phyloP scores from a whole-genome alignment of 306 rosid genomes.

The Cucumis hystrix region DNA sequence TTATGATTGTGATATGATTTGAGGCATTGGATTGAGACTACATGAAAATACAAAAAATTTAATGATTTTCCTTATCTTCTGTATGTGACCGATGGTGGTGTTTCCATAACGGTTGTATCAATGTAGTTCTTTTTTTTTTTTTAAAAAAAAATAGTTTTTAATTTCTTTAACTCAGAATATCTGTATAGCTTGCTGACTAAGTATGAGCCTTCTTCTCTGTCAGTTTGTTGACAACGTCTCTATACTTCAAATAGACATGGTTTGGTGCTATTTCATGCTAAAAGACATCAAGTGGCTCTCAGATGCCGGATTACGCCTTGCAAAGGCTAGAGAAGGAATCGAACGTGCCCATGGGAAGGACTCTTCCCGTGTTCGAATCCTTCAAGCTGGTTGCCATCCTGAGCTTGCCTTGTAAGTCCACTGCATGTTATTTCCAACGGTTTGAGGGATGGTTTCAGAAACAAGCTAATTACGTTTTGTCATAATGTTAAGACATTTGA shows the following conservation, averaged over 20 bases:
- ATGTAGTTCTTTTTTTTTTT: neutral
- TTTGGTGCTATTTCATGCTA: constrained; percentile 98
- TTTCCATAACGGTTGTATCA: neutral
- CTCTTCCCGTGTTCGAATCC: constrained; percentile 56
- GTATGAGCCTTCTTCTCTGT: constrained; percentile 4
- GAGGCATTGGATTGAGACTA: neutral
- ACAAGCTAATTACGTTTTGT: constrained; percentile 8
- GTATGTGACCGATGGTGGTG: neutral
- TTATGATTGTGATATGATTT: neutral
- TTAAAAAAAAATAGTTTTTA: neutral
- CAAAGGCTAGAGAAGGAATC: constrained; percentile 54
- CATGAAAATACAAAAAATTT: neutral
- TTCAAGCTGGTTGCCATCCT: constrained; percentile 72
- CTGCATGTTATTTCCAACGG: neutral
- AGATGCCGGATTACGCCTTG: constrained; percentile 76
- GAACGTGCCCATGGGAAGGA: constrained; percentile 83
- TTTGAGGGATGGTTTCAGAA: neutral
- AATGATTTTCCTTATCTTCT: neutral
- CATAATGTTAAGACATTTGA: constrained; percentile 45
- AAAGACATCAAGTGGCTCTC: constrained; percentile 73
- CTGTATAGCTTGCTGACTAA: neutral
- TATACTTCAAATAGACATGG: constrained; percentile 91
- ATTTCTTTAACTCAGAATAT: neutral
- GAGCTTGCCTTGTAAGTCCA: constrained; percentile 75
- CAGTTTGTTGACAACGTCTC: constrained; percentile 88